Evolutionary conservation across 768 basidiomycete species (phyloP), one percentile per base, ranked within the genome.

Genomic region (Boletellus ananiceps): DNA sequence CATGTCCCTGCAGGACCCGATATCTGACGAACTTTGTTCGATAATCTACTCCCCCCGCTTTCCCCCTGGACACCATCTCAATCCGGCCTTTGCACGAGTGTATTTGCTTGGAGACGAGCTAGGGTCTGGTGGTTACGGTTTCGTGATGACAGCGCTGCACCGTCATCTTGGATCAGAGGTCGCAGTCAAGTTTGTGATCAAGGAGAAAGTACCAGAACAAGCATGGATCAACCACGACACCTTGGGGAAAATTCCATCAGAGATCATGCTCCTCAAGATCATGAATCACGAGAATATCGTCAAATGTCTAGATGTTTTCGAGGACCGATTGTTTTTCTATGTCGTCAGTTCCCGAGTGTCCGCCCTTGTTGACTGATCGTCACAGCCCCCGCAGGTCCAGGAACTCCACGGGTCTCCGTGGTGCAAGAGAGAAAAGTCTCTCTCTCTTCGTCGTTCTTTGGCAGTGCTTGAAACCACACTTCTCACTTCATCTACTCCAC

Each of bases 111-210:
- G 77, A 33, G 88, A 87, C 56, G 85, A 90, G 63, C 76, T 97
- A 21, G 94, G 94, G 36, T 83, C 84, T 9, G 94, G 94, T 38
- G 93, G 93, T 15, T 97, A 93, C 63, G 93, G 93, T 2, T 96
- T 97, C 64, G 94, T 97, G 23, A 88, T 95, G 79, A 86, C 87
- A 3, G 93, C 91, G 9, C 69, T 74, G 32, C 81, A 89, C 62
- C 81, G 79, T 13, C 58, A 55, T 27, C 74, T 78, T 40, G 74
- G 75, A 0, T 66, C 72, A 49, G 88, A 93, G 63, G 93, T 93
- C 46, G 93, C 93, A 0, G 88, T 96, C 68, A 97, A 97, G 70
- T 96, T 97, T 66, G 93, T 97, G 62, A 81, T 88, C 71, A 93
- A 91, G 67, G 77, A 73, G 44, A 78, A 81, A 52, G 75, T 84